A percentile compares a stretch with the other conserved stretches of the same genome.
These are phyloP conservation scores for Aquilaria yunnanensis DNA, from an alignment of 345 rosid genomes.

Conservation along the genomic window DNA sequence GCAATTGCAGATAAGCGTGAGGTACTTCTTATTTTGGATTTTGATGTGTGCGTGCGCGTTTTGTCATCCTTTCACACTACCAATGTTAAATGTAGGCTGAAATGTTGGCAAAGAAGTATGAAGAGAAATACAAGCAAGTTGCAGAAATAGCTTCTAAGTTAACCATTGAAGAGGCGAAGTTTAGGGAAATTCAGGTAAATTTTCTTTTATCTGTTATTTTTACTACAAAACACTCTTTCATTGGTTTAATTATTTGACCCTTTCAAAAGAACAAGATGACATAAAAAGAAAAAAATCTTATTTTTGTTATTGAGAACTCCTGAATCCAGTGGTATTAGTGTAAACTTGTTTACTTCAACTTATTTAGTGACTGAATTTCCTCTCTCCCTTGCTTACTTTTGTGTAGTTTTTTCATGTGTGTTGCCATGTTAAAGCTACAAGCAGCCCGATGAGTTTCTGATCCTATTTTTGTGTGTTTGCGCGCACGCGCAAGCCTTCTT, in stretches of 20 bases:
- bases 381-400: no score
- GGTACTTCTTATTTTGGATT: constrained; percentile 36
- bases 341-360: not conserved
- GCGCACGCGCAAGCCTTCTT: no score
- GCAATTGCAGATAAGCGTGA: constrained; percentile 90
- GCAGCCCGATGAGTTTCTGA: no score
- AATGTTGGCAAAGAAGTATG: constrained; percentile 80
- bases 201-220: constrained; percentile 1
- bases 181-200: constrained; percentile 84
- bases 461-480: no score
- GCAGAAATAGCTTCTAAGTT: constrained; percentile 92
- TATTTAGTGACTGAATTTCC: no score
- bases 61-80: constrained; percentile 10
- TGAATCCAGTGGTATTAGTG: not conserved
- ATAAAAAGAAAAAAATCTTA: no score
- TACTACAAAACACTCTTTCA: not conserved
- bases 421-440: no score
- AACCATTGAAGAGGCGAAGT: constrained; percentile 90
- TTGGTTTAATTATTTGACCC: not conserved
- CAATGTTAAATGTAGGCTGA: constrained; percentile 60
- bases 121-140: constrained; percentile 97
- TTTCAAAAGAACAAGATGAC: not conserved
- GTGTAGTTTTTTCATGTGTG: no score
- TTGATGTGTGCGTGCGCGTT: not conserved
- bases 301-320: not conserved